Evolutionary conservation across 176 grass and related monocot species (phyloP).

Genomic region (Pharus latifolius): DNA sequence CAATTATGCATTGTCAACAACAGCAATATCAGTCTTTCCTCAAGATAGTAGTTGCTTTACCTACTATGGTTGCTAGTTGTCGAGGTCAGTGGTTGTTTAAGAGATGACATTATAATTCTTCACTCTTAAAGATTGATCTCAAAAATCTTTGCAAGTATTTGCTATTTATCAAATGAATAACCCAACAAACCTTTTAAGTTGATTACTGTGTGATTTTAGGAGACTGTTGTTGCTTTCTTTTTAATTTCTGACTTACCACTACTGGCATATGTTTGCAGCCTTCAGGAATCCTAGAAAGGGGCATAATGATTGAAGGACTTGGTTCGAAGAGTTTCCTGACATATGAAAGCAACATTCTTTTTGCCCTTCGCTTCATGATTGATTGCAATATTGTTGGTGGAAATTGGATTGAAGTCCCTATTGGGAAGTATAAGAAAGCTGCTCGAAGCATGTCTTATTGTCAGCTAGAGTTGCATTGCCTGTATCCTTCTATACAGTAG

Average conservation of each 20-base stretch:
- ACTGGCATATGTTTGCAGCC: constrained; percentile 8
- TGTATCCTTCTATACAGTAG: constrained; percentile 62
- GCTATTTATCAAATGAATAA: neutral
- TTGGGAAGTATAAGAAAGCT: constrained; percentile 81
- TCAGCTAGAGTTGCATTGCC: constrained; percentile 74
- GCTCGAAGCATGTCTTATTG: constrained; percentile 64
- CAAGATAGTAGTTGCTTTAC: constrained; percentile 87
- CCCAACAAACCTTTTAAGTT: constrained; percentile 2
- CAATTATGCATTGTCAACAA: constrained; percentile 94
- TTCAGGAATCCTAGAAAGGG: constrained; percentile 91
- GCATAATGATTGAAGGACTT: constrained; percentile 71
- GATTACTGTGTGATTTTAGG: neutral
- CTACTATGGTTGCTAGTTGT: constrained; percentile 95
- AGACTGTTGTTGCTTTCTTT: too few species aligned
- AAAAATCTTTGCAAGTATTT: neutral
- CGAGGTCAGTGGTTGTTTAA: constrained; percentile 49
- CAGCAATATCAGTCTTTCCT: constrained; percentile 72
- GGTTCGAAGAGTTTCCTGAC: constrained; percentile 83
- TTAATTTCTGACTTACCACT: neutral
- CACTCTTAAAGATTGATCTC: neutral
- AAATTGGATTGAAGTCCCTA: constrained; percentile 92
- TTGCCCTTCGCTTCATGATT: constrained; percentile 98
- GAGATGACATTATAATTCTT: neutral
- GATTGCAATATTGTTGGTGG: constrained; percentile 89
- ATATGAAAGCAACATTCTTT: constrained; percentile 98